These are phyloP conservation scores for Mychonastes homosphaera DNA, from an alignment of 139 green algal species.

Conservation along the genomic window DNA sequence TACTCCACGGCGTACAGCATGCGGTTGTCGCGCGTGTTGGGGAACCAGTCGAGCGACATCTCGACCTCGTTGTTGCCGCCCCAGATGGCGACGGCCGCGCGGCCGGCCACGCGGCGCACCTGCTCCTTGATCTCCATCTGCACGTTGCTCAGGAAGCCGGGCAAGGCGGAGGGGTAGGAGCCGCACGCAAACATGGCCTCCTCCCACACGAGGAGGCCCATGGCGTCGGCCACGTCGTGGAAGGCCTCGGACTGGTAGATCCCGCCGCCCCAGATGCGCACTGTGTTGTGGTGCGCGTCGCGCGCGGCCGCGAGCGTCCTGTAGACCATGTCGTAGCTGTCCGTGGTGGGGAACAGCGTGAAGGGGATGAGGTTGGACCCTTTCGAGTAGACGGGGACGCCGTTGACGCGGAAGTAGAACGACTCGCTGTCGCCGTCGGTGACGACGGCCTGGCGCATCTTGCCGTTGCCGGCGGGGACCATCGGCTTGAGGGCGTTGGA, in stretches of 20 bases:
- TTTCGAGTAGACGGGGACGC: constrained; percentile 37
- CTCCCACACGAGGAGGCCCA: constrained; percentile 34
- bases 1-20: constrained; percentile 35
- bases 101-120: constrained; percentile 23
- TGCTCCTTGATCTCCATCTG: constrained; percentile 25
- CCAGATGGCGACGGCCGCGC: constrained; percentile 40
- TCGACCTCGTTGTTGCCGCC: constrained; percentile 41
- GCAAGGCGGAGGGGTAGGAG: constrained; percentile 26
- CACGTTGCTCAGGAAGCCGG: constrained; percentile 11
- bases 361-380: constrained; percentile 23
- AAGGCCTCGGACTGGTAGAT: constrained; percentile 21
- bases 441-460: background rate
- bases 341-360: constrained; percentile 9
- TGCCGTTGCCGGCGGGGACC: background rate
- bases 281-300: constrained; percentile 27
- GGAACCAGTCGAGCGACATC: constrained; percentile 33
- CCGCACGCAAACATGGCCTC: constrained; percentile 33
- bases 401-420: constrained; percentile 55
- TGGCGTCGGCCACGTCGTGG: constrained; percentile 25
- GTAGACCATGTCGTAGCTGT: constrained; percentile 1
- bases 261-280: constrained; percentile 33
- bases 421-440: constrained; percentile 23
- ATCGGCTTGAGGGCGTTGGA: too few relatives aligned
- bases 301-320: constrained; percentile 6
- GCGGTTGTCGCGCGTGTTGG: constrained; percentile 14